Percentiles rank a stretch among this genome's conserved stretches.
phyloP scores from a whole-genome alignment of 257 asterid genomes.

The Leonotis leonurus region DNA sequence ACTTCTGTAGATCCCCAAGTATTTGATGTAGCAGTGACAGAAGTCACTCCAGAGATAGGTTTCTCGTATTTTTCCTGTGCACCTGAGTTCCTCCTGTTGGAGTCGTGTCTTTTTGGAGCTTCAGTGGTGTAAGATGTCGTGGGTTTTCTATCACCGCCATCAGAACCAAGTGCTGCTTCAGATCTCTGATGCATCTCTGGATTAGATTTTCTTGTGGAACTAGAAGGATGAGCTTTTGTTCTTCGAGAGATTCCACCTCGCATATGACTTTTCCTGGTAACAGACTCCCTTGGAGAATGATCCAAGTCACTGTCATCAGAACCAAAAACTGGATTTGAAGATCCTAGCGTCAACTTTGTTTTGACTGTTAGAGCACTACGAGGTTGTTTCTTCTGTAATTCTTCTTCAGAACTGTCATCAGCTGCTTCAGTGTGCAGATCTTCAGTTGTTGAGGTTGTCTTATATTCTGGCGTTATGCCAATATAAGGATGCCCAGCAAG shows the following conservation, averaged over 20 bases:
- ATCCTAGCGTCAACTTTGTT: conserved; percentile 27
- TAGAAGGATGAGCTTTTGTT: conserved; percentile 45
- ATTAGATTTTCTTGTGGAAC: conserved; percentile 21
- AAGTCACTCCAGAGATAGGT: conserved; percentile 24
- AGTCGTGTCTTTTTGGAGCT: conserved; percentile 21
- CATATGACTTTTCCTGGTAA: conserved; percentile 27
- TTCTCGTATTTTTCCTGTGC: conserved; percentile 17
- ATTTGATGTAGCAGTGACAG: conserved; percentile 24
- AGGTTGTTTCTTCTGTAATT: conserved; percentile 22
- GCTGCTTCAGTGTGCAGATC: conserved; percentile 28
- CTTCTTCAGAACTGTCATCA: conserved; percentile 44
- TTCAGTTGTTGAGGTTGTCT: conserved; percentile 31
- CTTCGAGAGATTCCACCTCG: conserved; percentile 60
- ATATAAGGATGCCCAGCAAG: too few relatives aligned
- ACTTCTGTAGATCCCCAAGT: conserved; percentile 23
- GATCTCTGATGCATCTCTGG: conserved; percentile 22
- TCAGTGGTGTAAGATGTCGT: conserved; percentile 16
- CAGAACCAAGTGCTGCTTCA: conserved; percentile 24
- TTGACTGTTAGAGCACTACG: conserved; percentile 11
- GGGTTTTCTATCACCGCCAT: conserved; percentile 26
- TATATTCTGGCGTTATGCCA: conserved; percentile 24
- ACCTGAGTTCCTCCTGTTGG: conserved; percentile 21
- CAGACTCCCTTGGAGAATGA: conserved; percentile 34
- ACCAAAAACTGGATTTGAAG: conserved; percentile 29
- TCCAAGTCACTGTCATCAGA: conserved; percentile 56